phyloP scores from a whole-genome alignment of 1,284 basidiomycete species.

The Athelia sp. region DNA sequence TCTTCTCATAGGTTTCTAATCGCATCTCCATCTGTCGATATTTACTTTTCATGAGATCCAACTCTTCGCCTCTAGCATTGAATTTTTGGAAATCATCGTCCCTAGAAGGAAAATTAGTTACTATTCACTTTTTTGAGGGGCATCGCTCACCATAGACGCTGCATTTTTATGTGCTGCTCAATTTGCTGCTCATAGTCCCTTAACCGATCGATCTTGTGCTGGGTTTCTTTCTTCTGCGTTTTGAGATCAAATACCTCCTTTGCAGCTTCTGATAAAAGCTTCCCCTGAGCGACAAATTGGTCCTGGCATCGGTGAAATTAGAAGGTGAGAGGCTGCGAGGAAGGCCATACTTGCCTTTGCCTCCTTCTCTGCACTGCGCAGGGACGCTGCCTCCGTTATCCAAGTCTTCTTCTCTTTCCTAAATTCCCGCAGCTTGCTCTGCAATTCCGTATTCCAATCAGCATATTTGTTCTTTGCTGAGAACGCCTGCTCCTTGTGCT shows the following conservation, averaged over 20 bases:
- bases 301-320: conserved; percentile 37
- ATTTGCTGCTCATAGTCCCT: conserved; percentile 71
- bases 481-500: conserved; percentile 60
- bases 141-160: conserved; percentile 60
- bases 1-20: conserved; percentile 49
- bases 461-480: conserved; percentile 62
- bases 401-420: conserved; percentile 66
- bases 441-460: conserved; percentile 69
- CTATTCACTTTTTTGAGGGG: not conserved
- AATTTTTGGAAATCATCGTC: conserved; percentile 68
- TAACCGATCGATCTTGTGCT: conserved; percentile 68
- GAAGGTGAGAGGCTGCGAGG: not conserved
- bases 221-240: conserved; percentile 63
- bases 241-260: conserved; percentile 56
- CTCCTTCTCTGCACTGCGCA: conserved; percentile 64
- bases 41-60: conserved; percentile 48
- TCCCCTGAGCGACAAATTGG: conserved; percentile 61
- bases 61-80: conserved; percentile 55
- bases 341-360: conserved; percentile 36
- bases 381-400: conserved; percentile 52
- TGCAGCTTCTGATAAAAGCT: conserved; percentile 56
- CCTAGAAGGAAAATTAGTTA: conserved; percentile 35
- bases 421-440: conserved; percentile 60
- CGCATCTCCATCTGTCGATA: conserved; percentile 62
- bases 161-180: conserved; percentile 64